Base-by-base conservation (phyloP, 2,329 filamentous ascomycete genomes). In the Talaromyces marneffei region DNA sequence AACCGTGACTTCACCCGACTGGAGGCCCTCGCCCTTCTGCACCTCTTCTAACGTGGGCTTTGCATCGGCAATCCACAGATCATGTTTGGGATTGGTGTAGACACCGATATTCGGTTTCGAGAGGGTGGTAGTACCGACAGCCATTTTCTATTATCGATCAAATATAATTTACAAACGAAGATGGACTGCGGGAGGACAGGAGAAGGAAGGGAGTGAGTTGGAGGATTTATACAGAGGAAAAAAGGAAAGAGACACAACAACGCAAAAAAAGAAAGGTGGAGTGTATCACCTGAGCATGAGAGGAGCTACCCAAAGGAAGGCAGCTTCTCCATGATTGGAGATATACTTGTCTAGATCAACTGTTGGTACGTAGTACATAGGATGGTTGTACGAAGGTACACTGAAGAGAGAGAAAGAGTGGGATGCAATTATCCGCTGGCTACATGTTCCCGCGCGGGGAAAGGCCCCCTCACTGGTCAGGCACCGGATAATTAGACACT, bases 41-140 rank as follows among this genome's bases (percentile, higher is more conserved):
- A 95, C 87, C 64, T 86, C 86, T 73, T 95, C 89, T 27, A 91
- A 78, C 48, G 84, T 87, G 4, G 93, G 93, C 68, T 85, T 82
- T 12, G 92, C 87, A 66, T 91, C 87, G 61, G 83, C 89, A 64
- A 97, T 85, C 91, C 92, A 97, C 58, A 97, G 82, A 63, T 96
- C 90, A 75, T 97, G 93, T 62, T 86, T 85, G 18, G 93, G 91
- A 79, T 97, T 96, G 57, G 93, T 97, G 82, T 89, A 97, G 67
- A 97, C 92, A 68, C 92, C 93, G 73, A 97, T 95, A 79, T 97
- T 97, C 62, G 90, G 79, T 83, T 95, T 94, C n/a, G 59, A 52
- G 20, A 57, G 27, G 37, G 52, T 50, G 2, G 53, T 56, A 16
- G 31, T 37, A 18, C 56, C 42, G 40, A 54, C 37, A 33, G 62